Evolutionary conservation across 306 rosid species (phyloP).

Genomic region (Cicer pinnatifidum): DNA sequence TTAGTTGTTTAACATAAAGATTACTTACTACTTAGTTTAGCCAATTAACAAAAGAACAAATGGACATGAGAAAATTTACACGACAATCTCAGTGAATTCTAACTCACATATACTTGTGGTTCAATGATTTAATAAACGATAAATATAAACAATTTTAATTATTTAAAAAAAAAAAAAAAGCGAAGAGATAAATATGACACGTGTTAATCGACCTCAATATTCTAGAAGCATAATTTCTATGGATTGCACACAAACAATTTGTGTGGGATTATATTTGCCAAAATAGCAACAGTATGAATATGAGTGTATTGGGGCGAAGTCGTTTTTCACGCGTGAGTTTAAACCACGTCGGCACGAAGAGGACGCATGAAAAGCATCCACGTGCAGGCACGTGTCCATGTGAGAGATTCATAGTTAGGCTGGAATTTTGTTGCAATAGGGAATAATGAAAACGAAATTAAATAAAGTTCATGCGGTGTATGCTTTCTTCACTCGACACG

Average conservation of each 20-base stretch:
- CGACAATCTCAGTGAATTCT: background rate
- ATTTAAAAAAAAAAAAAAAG: background rate
- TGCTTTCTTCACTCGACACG: slow-evolving; percentile 44
- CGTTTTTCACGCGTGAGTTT: slow-evolving; percentile 60
- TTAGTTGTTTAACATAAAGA: background rate
- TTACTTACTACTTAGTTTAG: background rate
- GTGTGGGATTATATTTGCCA: background rate
- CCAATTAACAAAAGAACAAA: background rate
- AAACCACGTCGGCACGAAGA: slow-evolving; percentile 56
- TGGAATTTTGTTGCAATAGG: slow-evolving; percentile 48
- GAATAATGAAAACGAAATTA: slow-evolving; percentile 31
- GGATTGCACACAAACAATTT: background rate
- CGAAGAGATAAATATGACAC: slow-evolving; percentile 19
- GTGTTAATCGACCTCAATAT: slow-evolving; percentile 23
- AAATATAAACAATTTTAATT: background rate
- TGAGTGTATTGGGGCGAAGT: background rate
- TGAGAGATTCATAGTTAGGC: slow-evolving; percentile 70
- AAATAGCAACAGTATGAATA: background rate
- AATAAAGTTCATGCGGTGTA: slow-evolving; percentile 20
- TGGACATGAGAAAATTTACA: background rate
- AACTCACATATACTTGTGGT: background rate
- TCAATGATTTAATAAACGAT: background rate
- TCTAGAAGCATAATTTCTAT: slow-evolving; percentile 32
- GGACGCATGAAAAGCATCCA: slow-evolving; percentile 42
- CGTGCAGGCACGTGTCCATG: slow-evolving; percentile 59